Conservation (phyloP, 176 grass and related monocot genomes). For the Rhynchospora breviuscula region DNA sequence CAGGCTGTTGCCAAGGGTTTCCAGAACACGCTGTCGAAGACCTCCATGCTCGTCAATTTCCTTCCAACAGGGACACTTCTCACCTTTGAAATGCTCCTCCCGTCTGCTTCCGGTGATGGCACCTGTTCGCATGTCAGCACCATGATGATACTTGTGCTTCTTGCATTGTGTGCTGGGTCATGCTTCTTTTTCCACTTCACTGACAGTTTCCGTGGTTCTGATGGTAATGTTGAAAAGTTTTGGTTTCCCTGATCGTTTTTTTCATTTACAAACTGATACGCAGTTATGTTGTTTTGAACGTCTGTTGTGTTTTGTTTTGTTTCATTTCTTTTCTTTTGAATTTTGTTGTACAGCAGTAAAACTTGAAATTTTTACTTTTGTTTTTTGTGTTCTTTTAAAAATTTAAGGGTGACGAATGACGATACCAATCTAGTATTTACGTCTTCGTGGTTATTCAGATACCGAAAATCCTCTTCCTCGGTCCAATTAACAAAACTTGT, state of each 20-base stretch:
- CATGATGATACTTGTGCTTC: conserved; percentile 36
- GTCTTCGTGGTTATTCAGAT: background rate
- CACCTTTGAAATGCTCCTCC: conserved; percentile 54
- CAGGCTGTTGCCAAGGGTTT: conserved; percentile 42
- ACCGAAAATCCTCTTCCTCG: background rate
- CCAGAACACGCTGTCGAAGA: conserved; percentile 52
- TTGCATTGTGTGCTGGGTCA: conserved; percentile 39
- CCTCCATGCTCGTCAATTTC: conserved; percentile 65
- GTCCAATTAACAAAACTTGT: background rate
- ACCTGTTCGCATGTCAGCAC: conserved; percentile 38
- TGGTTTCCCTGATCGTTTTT: background rate
- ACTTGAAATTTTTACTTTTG: too few species aligned
- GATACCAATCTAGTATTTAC: too few species aligned
- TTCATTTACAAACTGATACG: background rate
- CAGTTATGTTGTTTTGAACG: background rate
- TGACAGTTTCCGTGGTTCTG: conserved; percentile 53
- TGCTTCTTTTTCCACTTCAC: conserved; percentile 79
- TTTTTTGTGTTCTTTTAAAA: too few species aligned
- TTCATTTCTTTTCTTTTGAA: background rate
- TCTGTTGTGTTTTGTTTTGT: background rate
- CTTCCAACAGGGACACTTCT: conserved; percentile 62
- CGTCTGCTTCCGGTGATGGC: conserved; percentile 36
- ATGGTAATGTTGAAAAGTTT: conserved; percentile 21
- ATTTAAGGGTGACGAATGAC: too few species aligned
- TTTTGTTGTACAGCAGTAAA: too few species aligned